Evolutionary conservation across 305 asterid genomes (phyloP).

Genomic region (Fraxinus nigra): DNA sequence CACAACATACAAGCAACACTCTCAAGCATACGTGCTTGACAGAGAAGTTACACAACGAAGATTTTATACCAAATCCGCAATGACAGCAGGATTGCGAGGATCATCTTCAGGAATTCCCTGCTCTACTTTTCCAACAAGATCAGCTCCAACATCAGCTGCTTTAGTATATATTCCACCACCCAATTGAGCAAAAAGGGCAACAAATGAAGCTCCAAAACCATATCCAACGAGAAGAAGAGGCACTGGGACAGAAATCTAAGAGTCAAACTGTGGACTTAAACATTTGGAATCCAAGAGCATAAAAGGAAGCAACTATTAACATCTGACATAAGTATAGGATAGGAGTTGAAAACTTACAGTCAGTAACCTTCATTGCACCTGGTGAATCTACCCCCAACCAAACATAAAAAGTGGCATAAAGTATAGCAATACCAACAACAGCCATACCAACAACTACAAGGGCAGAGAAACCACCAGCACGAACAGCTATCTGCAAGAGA

Average conservation of each 20-base stretch:
- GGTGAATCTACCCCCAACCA: constrained; percentile 89
- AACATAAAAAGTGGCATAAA: constrained; percentile 84
- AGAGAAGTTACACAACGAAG: constrained; percentile 13
- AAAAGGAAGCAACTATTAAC: constrained; percentile 20
- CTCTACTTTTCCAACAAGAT: constrained; percentile 99
- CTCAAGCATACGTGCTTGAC: constrained; percentile 4
- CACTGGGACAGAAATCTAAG: constrained; percentile 45
- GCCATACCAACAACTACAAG: constrained; percentile 98
- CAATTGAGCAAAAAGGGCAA: constrained; percentile 99
- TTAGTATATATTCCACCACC: constrained; percentile 99
- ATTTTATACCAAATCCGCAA: constrained; percentile 85
- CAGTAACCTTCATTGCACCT: constrained; percentile 88
- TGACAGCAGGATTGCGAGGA: constrained; percentile 99
- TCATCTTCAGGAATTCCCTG: constrained; percentile 99
- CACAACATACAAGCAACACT: constrained; percentile 9
- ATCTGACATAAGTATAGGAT: constrained; percentile 21
- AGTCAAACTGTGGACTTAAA: constrained; percentile 22
- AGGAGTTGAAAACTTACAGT: constrained; percentile 57
- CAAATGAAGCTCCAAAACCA: constrained; percentile 99
- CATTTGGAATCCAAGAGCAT: constrained; percentile 15
- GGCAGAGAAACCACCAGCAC: constrained; percentile 99
- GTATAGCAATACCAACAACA: constrained; percentile 87
- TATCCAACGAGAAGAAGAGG: constrained; percentile 99
- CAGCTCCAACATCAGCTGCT: constrained; percentile 99
- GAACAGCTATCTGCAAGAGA: constrained; percentile 82